Base-by-base conservation (phyloP, 1,139 yeast species). In the Lodderomyces oxycetoniae region DNA sequence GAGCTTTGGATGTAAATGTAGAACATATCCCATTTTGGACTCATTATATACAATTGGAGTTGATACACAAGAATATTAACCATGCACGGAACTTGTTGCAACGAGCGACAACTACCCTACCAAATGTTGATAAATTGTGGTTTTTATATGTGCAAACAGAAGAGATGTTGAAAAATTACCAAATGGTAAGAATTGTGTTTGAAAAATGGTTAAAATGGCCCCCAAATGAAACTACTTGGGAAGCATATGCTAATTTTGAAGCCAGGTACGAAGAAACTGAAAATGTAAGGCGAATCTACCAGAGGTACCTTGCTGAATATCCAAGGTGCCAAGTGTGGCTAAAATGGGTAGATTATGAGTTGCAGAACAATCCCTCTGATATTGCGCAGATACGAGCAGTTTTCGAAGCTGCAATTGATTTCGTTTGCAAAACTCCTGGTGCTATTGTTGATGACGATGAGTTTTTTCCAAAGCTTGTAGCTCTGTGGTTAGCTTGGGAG, bases 1-100 rank as follows among this genome's bases (percentile, higher is more conserved):
- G 98, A 34, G 95, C 96, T 0, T 54, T 91, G 26, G 84, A 79
- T 38, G 88, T 86, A 4, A 82, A 86, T 50, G 67, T 77, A 3
- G 75, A 81, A 43, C 74, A 75, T 50, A 77, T 89, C 1, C 91
- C 95, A 7, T 60, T 91, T 38, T 91, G 98, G 97, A 71, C 82
- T 10, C 72, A 85, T 25, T 91, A 91, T 53, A 72, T 87, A 20
- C 91, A 86, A 48, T 57, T 79, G 30, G 98, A 91, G 57, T 61
- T 89, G 34, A 71, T 80, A 41, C 68, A 72, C 30, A 73, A 78
- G 43, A 86, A 84, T 48, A 70, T 87, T 35, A 87, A 87, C 50
- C 96, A 89, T 59, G 97, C 97, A 0, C 62, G 96, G 41, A 89
- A 89, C 50, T 47, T 91, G 21, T 62, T 91, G 28, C 91, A 87